Evolutionary conservation across 2,329 filamentous ascomycete species (phyloP).

Genomic region (Trichoderma hamatum): DNA sequence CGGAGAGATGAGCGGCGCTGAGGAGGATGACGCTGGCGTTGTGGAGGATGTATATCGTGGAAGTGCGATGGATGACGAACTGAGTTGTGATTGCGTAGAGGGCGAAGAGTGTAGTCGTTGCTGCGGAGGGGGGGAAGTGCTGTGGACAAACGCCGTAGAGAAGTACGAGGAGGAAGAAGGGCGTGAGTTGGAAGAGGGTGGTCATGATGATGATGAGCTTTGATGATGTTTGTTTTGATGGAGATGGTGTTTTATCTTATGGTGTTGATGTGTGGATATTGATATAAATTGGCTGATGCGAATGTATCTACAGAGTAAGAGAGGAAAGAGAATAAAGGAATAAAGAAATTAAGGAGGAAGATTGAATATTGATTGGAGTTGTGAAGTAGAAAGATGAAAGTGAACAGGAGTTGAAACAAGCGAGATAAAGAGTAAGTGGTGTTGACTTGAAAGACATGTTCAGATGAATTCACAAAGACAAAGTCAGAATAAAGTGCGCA

Average conservation of each 20-base stretch:
- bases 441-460: background rate
- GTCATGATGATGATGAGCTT: background rate
- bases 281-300: background rate
- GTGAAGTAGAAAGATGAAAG: background rate
- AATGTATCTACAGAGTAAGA: background rate
- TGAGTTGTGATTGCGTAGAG: background rate
- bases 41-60: background rate
- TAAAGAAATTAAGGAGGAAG: too few relatives aligned
- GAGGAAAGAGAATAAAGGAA: too few relatives aligned
- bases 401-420: background rate
- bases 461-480: background rate
- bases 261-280: background rate
- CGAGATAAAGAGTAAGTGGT: background rate
- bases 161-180: background rate
- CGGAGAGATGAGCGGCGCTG: background rate
- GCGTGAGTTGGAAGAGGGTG: background rate
- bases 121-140: conserved; percentile 1
- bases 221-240: too few relatives aligned
- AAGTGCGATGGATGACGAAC: background rate
- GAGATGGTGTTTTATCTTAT: background rate
- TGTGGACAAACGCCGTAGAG: background rate
- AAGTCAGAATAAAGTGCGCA: background rate
- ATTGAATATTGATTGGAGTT: background rate
- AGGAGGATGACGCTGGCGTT: background rate
- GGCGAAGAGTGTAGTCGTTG: background rate